Evolutionary conservation across 78 protist species (phyloP).

Genomic region (Dictyostelium brefeldianum): DNA sequence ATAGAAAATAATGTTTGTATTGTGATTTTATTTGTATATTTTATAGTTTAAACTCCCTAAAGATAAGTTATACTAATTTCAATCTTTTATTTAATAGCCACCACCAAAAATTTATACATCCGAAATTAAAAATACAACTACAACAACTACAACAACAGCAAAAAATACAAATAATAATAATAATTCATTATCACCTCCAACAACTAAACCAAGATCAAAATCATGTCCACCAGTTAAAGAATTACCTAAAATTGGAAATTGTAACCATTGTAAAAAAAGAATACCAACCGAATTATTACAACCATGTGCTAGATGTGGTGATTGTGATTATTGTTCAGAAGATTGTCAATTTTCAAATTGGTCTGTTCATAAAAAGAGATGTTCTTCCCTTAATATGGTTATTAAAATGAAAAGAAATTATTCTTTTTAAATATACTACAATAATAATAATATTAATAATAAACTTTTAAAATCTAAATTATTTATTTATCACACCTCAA

Average conservation of each 20-base stretch:
- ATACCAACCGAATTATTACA: background rate
- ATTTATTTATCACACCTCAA: too few relatives aligned
- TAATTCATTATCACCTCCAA: too few relatives aligned
- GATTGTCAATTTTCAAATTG: constrained; percentile 62
- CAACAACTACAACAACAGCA: background rate
- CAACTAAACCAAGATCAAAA: constrained; percentile 54
- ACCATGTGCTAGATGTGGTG: constrained; percentile 66
- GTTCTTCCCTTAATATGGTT: constrained; percentile 35
- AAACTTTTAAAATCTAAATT: background rate
- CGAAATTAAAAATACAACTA: background rate
- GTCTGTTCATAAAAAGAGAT: constrained; percentile 21
- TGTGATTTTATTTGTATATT: background rate
- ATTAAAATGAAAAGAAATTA: constrained; percentile 59
- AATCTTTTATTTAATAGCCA: background rate
- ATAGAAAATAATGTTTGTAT: constrained; percentile 57
- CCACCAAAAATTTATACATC: background rate
- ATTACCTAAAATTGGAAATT: background rate
- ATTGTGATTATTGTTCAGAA: constrained; percentile 45
- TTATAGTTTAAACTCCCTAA: background rate
- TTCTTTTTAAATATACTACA: constrained; percentile 12
- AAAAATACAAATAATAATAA: background rate
- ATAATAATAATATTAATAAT: too few relatives aligned
- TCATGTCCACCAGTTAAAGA: constrained; percentile 40
- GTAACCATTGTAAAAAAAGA: constrained; percentile 55
- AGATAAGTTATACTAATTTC: background rate